These are phyloP conservation scores for Plantago major DNA, from an alignment of 257 asterid genomes.

Conservation along the genomic window DNA sequence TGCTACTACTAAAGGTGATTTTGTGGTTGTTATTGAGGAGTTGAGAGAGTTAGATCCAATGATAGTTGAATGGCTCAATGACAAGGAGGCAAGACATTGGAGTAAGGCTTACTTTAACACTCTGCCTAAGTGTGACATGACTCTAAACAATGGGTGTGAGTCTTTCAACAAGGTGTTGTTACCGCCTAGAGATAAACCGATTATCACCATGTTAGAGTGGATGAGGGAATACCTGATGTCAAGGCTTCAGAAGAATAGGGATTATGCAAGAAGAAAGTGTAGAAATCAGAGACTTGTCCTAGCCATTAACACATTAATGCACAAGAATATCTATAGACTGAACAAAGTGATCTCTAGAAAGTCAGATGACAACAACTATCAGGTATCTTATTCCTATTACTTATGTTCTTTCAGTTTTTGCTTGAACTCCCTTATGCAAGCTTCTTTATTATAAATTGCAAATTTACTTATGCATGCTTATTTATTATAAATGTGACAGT, in stretches of 20 bases:
- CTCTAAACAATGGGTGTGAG: not conserved
- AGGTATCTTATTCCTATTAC: not conserved
- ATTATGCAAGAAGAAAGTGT: not conserved
- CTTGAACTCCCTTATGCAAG: no score
- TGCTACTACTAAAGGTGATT: not conserved
- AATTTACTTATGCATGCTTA: no score
- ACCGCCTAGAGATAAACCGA: not conserved
- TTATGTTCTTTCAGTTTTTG: not conserved
- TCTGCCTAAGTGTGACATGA: not conserved
- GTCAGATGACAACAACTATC: not conserved
- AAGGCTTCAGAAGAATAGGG: not conserved
- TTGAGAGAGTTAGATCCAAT: not conserved
- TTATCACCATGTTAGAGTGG: not conserved
- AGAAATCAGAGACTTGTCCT: no score
- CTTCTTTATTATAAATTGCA: no score
- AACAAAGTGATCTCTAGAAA: not conserved
- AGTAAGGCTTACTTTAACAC: not conserved
- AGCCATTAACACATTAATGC: not conserved
- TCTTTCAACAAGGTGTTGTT: not conserved
- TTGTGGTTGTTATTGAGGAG: not conserved
- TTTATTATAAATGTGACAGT: no score
- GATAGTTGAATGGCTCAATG: not conserved
- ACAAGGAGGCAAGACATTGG: not conserved
- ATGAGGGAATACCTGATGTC: not conserved
- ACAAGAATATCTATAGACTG: not conserved